A percentile compares a stretch with the other conserved stretches of the same genome.
Conservation (phyloP, 352 stramenopile genomes). For the Phytophthora pisi region DNA sequence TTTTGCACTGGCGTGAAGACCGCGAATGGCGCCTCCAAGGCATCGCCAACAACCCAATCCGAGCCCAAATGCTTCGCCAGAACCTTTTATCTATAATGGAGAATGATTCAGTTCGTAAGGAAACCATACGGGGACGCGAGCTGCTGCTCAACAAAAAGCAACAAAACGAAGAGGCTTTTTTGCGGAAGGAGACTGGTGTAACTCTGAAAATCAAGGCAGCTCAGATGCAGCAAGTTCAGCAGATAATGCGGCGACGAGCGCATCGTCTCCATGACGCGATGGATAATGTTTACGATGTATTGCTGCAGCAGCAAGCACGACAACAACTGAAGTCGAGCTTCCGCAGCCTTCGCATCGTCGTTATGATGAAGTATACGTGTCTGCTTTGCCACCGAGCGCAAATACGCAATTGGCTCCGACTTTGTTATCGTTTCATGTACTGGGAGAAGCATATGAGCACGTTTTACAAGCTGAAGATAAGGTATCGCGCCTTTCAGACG, state of each 20-base stretch:
- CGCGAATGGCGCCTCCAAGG: conserved; percentile 52
- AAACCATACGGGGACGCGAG: conserved; percentile 46
- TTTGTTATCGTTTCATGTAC: conserved; percentile 59
- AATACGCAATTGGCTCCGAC: conserved; percentile 65
- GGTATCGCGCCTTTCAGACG: conserved; percentile 50
- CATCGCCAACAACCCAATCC: conserved; percentile 47
- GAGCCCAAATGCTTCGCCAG: conserved; percentile 37
- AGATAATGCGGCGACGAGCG: conserved; percentile 54
- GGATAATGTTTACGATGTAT: conserved; percentile 62
- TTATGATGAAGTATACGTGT: conserved; percentile 54
- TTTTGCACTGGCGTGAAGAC: conserved; percentile 56
- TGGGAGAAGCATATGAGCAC: conserved; percentile 51
- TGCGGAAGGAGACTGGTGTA: conserved; percentile 49
- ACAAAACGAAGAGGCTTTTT: conserved; percentile 47
- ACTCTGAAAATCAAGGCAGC: conserved; percentile 55
- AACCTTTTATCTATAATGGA: conserved; percentile 40
- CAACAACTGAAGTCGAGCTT: conserved; percentile 63
- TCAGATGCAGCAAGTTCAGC: conserved; percentile 54
- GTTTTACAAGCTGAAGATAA: conserved; percentile 47
- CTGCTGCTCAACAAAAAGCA: conserved; percentile 42
- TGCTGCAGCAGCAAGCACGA: conserved; percentile 46
- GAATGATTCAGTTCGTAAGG: conserved; percentile 39
- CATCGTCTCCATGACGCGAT: conserved; percentile 68
- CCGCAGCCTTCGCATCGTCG: conserved; percentile 50
- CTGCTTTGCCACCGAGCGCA: conserved; percentile 51